These are phyloP conservation scores for Inga leiocalycina DNA, from an alignment of 306 rosid genomes.

Conservation along the genomic window DNA sequence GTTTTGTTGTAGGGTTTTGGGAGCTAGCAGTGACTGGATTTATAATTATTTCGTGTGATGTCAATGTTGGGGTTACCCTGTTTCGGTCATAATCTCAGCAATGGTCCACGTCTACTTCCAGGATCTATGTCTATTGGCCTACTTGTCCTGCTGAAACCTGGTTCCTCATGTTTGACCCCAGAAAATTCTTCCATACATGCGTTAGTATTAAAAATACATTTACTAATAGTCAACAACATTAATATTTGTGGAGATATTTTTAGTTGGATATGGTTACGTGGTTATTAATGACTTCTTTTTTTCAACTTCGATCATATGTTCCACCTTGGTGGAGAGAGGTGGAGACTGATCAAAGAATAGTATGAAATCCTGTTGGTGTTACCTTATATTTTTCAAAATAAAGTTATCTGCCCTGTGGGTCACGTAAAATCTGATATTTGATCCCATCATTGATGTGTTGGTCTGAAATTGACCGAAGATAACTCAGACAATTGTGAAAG, in stretches of 20 bases:
- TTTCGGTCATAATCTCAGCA: background rate
- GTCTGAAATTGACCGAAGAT: background rate
- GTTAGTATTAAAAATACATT: background rate
- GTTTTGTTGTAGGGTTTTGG: constrained; percentile 24
- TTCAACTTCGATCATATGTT: no score
- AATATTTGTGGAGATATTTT: background rate
- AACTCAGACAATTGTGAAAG: background rate
- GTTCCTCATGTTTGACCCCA: background rate
- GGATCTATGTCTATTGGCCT: background rate
- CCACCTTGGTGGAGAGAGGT: background rate
- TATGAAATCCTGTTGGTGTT: background rate
- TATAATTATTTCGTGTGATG: constrained; percentile 5
- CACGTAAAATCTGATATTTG: background rate
- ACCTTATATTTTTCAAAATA: background rate
- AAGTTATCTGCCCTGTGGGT: background rate
- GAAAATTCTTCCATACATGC: background rate
- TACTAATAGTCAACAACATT: background rate
- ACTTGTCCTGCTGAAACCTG: background rate
- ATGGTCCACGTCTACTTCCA: background rate
- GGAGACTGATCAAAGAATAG: background rate
- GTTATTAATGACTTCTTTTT: background rate
- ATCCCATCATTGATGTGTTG: background rate
- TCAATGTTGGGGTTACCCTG: background rate
- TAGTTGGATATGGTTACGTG: background rate
- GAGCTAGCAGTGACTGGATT: constrained; percentile 1